Evolutionary conservation across 805 yeast species (phyloP), one percentile per base, ranked within the genome.

Genomic region (Candida silvatica): DNA sequence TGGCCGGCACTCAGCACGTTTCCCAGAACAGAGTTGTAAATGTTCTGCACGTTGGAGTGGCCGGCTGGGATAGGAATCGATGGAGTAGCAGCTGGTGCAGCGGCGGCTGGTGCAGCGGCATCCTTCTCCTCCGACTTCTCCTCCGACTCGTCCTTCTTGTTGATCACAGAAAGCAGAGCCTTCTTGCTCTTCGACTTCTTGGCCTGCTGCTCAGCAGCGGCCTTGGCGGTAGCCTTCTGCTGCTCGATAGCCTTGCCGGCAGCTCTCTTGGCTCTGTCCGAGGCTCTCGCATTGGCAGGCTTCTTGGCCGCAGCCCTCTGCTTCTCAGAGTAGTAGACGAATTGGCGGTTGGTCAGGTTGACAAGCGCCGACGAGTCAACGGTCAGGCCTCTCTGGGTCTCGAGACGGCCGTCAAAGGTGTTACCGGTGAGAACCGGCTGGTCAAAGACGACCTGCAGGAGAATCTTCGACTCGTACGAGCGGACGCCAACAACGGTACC

Each of bases 401-500:
- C 61, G 48, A 87, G 66, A 53, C 84, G 75, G 4, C 94, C 95
- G 45, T 77, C 83, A 61, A 92, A 67, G 18, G 70, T 75, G 52
- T 77, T 80, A 47, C 97, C 97, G 31, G 92, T 82, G 34, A 87
- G 66, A 37, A 90, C 66, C 27, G 88, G 83, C 37, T 70, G 60
- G 51, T 92, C 99, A 66, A 90, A 92, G 25, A 92, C 57, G 34
- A 92, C 78, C 43, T 82, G 86, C 37, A 92, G 63, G 7, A 74
- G 72, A 24, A 74, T 67, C 45, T 77, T 73, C 24, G 74, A 68
- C 28, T 84, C 85, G 27, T 74, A 65, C 4, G 71, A 59, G 17
- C 59, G 60, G 37, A 71, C 64, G 6, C 82, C 80, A 33, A 84
- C 80, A 36, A 92, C 94, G 1, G 96, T 87, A 54, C 99, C 99